Base-by-base conservation (phyloP, 441 rosid genomes). In the Breynia disticha region DNA sequence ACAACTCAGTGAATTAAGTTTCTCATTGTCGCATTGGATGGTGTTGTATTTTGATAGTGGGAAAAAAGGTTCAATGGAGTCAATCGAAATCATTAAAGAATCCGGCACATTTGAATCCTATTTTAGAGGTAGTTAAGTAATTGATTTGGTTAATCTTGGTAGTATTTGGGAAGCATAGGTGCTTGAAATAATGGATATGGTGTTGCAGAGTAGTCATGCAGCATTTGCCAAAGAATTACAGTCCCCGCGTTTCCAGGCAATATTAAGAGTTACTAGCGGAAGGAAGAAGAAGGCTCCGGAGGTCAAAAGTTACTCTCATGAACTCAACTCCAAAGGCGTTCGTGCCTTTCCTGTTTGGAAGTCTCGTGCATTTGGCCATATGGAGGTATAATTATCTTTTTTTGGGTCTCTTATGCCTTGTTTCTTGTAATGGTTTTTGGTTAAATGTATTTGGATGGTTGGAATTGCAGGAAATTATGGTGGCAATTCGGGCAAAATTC, bases 301-400 rank as follows among this genome's bases (percentile, higher is more conserved):
- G 13, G 79, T 90, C 62, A 90, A 94, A 72, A 85, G 96, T 73
- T 94, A 87, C 80, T 94, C 99, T 61, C 97, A 90, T 32, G 96
- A 94, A 70, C 97, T 94, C 49, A 94, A 90, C 71, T 94, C 99
- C 42, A 94, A 87, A 79, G 99, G 99, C 19, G 99, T 94, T 1
- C 68, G 85, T 43, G 91, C 97, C 52, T 94, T 90, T 61, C 97
- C 97, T 1, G 78, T 87, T 24, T 78, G 90, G 94, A 90, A 77
- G 67, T 82, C 97, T 50, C 84, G 95, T 18, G 97, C 91, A 19
- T 68, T 83, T 14, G 96, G 91, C 11, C 97, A 86, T 67, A 76
- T 94, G 90, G 99, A 90, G 89, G 96, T 86, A 69, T 8, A 57
- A 59, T 16, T n/a, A 12, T 11, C n/a, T n/a, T 50, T 56, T 46